Evolutionary conservation across 2,329 filamentous ascomycete species (phyloP).

Genomic region (Davidsoniella neocaledoniae): DNA sequence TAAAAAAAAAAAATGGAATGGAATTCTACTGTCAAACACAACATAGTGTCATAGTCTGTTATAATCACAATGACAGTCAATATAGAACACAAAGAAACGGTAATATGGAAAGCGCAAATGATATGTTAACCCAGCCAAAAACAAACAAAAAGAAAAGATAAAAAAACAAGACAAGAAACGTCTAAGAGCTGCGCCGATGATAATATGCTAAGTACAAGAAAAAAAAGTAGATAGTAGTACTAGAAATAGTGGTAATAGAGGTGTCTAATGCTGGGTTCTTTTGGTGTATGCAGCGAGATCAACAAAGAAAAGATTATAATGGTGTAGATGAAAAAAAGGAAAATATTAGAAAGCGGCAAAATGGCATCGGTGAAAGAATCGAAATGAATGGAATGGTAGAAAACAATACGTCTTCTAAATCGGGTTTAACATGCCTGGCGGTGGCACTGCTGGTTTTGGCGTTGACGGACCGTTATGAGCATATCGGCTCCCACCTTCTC

Average conservation of each 20-base stretch:
- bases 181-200: background rate
- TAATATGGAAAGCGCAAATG: no score
- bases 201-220: background rate
- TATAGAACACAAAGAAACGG: background rate
- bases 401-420: constrained; percentile 19
- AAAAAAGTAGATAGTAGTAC: background rate
- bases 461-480: constrained; percentile 13
- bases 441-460: constrained; percentile 16
- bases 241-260: background rate
- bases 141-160: background rate
- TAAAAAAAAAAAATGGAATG: no score
- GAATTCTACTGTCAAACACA: no score
- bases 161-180: background rate
- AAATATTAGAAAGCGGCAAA: background rate
- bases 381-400: background rate
- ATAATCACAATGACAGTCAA: background rate
- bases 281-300: no score
- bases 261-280: no score
- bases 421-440: constrained; percentile 27
- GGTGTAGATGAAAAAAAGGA: background rate
- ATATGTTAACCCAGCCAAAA: no score
- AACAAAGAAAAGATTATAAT: background rate
- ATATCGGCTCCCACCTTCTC: constrained; percentile 20
- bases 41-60: no score
- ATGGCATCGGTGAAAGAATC: background rate